Percentiles rank a stretch among this genome's conserved stretches.
Evolutionary conservation across 352 stramenopile species (phyloP).

Genomic region (Globisporangium solare): DNA sequence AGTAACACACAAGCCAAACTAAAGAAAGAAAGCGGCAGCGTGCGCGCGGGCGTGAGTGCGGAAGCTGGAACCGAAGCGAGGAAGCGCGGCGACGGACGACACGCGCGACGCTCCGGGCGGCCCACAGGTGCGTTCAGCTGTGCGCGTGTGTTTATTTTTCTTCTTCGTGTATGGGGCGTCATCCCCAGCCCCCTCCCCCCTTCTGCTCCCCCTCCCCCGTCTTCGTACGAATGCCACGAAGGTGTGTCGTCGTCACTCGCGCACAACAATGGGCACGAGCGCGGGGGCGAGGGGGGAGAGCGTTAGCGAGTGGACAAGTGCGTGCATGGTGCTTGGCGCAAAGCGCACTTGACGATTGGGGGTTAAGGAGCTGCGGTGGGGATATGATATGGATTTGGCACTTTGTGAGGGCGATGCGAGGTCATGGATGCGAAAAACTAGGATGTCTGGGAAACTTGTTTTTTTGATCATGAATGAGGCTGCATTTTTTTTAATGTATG

Average conservation of each 20-base stretch:
- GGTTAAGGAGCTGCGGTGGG: neutral
- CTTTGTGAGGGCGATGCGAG: neutral
- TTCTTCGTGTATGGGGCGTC: neutral
- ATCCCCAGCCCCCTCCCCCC: too few species aligned
- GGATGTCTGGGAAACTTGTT: neutral
- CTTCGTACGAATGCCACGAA: neutral
- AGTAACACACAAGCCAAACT: conserved; percentile 9
- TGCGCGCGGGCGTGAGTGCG: too few species aligned
- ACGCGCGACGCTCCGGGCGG: neutral
- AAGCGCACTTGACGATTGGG: neutral
- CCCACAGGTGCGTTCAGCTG: neutral
- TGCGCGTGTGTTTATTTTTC: conserved; percentile 6
- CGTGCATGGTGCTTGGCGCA: neutral
- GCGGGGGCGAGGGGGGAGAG: neutral
- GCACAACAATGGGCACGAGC: neutral
- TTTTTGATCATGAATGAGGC: neutral
- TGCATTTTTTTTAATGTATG: neutral
- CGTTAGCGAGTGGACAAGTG: neutral
- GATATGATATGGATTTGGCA: neutral
- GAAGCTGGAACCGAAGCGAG: neutral
- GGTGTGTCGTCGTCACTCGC: conserved; percentile 12
- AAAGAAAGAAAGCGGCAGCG: conserved; percentile 8
- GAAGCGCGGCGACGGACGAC: neutral
- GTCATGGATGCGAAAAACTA: too few species aligned
- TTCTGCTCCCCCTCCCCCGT: conserved; percentile 1